phyloP scores from a whole-genome alignment of 306 rosid species.

The Cyamopsis tetragonoloba region DNA sequence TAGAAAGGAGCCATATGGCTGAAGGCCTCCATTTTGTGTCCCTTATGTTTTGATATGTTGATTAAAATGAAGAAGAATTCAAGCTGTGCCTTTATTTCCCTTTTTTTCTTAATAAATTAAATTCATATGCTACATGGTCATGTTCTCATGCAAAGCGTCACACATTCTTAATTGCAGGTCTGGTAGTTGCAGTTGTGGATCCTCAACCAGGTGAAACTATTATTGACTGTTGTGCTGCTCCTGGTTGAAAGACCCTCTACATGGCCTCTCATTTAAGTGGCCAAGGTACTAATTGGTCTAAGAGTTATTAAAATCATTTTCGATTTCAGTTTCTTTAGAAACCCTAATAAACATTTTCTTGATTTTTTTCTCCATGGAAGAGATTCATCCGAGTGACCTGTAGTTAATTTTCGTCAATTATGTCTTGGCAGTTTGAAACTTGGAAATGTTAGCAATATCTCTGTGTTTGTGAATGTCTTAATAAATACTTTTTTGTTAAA shows the following conservation, averaged over 20 bases:
- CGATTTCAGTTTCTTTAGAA: neutral
- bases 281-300: slow-evolving; percentile 48
- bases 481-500: too few species aligned
- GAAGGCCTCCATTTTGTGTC: neutral
- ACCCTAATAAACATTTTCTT: neutral
- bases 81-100: neutral
- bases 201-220: slow-evolving; percentile 76
- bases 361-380: neutral
- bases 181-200: slow-evolving; percentile 68
- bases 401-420: slow-evolving; percentile 1
- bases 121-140: neutral
- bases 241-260: slow-evolving; percentile 84
- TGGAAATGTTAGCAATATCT: neutral
- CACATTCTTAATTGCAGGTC: slow-evolving; percentile 52
- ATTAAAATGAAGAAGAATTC: neutral
- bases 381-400: neutral
- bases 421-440: neutral
- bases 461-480: too few species aligned
- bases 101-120: neutral
- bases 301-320: neutral
- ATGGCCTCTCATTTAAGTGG: slow-evolving; percentile 79
- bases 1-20: neutral
- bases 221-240: slow-evolving; percentile 92
- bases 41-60: neutral
- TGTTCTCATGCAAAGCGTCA: neutral